phyloP scores from a whole-genome alignment of 2,329 filamentous ascomycete species.

The Pseudocercospora pini-densiflorae region DNA sequence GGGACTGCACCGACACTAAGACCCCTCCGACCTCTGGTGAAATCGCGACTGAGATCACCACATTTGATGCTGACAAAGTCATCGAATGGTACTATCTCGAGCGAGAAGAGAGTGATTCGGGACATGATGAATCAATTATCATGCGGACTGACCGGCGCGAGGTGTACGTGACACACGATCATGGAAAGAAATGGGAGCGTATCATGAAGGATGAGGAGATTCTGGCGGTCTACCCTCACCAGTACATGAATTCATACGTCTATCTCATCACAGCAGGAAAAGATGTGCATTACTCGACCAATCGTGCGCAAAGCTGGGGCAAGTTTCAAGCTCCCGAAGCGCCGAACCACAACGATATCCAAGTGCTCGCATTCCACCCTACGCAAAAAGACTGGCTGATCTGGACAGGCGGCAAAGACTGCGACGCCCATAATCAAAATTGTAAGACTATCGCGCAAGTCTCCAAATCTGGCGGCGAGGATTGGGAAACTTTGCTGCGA shows the following conservation, averaged over 20 bases:
- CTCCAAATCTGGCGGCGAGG: constrained; percentile 74
- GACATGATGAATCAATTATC: constrained; percentile 74
- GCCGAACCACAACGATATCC: constrained; percentile 54
- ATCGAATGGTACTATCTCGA: constrained; percentile 76
- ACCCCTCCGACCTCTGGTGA: constrained; percentile 65
- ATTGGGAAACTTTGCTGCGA: constrained; percentile 75
- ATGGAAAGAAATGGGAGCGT: constrained; percentile 82
- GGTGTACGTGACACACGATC: constrained; percentile 78
- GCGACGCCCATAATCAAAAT: constrained; percentile 58
- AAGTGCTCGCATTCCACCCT: constrained; percentile 79
- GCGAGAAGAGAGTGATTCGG: constrained; percentile 62
- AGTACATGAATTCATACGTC: constrained; percentile 79
- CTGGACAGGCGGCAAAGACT: constrained; percentile 77
- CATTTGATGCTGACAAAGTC: constrained; percentile 65
- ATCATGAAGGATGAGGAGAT: constrained; percentile 71
- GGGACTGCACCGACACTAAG: constrained; percentile 71
- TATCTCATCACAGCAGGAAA: constrained; percentile 78
- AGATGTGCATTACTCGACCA: constrained; percentile 77
- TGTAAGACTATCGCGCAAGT: constrained; percentile 78
- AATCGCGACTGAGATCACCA: constrained; percentile 63
- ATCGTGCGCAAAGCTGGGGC: constrained; percentile 75
- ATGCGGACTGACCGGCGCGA: constrained; percentile 63
- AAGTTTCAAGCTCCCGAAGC: constrained; percentile 72
- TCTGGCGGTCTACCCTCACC: constrained; percentile 73
- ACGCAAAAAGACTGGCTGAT: constrained; percentile 87